Conservation (phyloP, 2,329 filamentous ascomycete species). For the Simplicillium sp. region DNA sequence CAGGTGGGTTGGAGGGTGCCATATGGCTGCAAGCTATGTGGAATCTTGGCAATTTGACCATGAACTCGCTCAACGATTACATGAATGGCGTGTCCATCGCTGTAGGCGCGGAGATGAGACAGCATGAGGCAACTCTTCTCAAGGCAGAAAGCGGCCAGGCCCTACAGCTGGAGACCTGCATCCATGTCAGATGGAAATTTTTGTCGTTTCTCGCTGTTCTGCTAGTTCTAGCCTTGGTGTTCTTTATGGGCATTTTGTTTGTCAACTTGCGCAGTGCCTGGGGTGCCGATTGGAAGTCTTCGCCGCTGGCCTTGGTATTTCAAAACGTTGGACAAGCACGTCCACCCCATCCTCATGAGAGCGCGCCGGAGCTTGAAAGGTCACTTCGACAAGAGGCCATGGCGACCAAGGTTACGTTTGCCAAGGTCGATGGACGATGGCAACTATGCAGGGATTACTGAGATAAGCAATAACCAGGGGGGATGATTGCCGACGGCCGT, state of each 20-base stretch:
- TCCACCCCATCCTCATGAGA: too few relatives aligned
- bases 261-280: too few relatives aligned
- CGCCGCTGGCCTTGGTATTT: too few relatives aligned
- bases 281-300: too few relatives aligned
- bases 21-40: background rate
- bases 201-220: background rate
- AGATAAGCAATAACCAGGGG: too few relatives aligned
- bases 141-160: background rate
- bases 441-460: too few relatives aligned
- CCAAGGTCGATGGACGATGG: too few relatives aligned
- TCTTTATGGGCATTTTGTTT: background rate
- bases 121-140: background rate
- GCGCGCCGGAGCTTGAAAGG: too few relatives aligned
- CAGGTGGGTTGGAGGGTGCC: background rate
- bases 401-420: too few relatives aligned
- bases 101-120: background rate
- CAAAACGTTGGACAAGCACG: too few relatives aligned
- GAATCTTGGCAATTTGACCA: background rate
- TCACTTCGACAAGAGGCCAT: too few relatives aligned
- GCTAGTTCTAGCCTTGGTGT: background rate
- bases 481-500: too few relatives aligned
- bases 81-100: background rate
- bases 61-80: background rate
- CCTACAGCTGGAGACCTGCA: background rate
- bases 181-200: background rate